phyloP scores from a whole-genome alignment of 176 grass and related monocot species.

The Carex pumila region DNA sequence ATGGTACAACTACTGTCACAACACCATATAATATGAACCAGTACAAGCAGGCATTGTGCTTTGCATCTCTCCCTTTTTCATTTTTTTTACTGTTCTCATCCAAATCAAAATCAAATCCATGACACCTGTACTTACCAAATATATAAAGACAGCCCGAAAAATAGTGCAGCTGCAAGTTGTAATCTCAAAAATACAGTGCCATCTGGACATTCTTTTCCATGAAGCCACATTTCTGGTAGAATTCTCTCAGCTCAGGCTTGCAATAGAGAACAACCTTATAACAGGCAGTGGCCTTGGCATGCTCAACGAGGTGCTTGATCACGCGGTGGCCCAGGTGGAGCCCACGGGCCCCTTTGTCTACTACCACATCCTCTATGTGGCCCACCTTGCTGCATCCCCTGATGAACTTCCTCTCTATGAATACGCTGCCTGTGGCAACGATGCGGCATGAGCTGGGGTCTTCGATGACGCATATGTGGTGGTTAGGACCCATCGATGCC shows the following conservation, averaged over 20 bases:
- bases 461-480: slow-evolving; percentile 65
- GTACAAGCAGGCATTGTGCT: neutral
- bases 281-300: slow-evolving; percentile 54
- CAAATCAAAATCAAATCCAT: neutral
- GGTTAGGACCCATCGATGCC: slow-evolving; percentile 52
- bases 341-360: slow-evolving; percentile 55
- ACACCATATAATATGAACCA: neutral
- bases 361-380: slow-evolving; percentile 83
- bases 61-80: neutral
- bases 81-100: neutral
- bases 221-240: slow-evolving; percentile 79
- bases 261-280: slow-evolving; percentile 91
- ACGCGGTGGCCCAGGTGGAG: slow-evolving; percentile 43
- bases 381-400: slow-evolving; percentile 68
- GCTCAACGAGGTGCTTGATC: slow-evolving; percentile 55
- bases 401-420: slow-evolving; percentile 88
- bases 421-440: slow-evolving; percentile 67
- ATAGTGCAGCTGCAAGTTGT: too few species aligned
- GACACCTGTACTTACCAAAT: neutral
- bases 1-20: neutral
- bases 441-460: slow-evolving; percentile 33
- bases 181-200: slow-evolving; percentile 68
- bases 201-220: slow-evolving; percentile 85
- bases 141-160: neutral
- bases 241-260: slow-evolving; percentile 58